Evolutionary conservation across 2,329 filamentous ascomycete species (phyloP).

Genomic region (Zasmidium cellare): DNA sequence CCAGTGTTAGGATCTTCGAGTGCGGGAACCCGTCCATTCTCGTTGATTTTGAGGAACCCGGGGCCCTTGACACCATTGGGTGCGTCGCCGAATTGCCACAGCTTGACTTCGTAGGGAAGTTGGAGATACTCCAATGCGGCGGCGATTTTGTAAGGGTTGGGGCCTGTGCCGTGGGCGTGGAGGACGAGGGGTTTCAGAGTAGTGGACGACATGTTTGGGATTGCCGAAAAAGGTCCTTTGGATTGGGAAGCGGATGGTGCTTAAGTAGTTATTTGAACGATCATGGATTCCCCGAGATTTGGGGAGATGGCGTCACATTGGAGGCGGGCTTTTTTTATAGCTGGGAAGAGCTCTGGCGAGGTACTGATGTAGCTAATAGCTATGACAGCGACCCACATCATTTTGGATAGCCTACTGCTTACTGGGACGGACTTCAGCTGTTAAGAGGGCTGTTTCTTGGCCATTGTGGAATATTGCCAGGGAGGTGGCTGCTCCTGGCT

Average conservation of each 20-base stretch:
- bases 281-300: not conserved
- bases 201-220: too few species aligned
- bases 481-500: not conserved
- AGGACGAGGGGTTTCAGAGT: slow-evolving; percentile 39
- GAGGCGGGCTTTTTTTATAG: not conserved
- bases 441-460: not conserved
- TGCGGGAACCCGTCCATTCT: slow-evolving; percentile 46
- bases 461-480: not conserved
- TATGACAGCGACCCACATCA: not conserved
- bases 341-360: too few species aligned
- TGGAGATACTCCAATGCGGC: slow-evolving; percentile 43
- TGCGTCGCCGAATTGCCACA: slow-evolving; percentile 44
- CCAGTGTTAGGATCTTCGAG: slow-evolving; percentile 48
- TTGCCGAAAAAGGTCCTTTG: too few species aligned
- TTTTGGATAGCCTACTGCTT: not conserved
- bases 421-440: not conserved
- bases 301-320: not conserved
- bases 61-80: slow-evolving; percentile 41
- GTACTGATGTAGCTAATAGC: not conserved
- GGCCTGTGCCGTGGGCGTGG: slow-evolving; percentile 43
- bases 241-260: too few species aligned
- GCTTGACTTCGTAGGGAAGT: slow-evolving; percentile 43
- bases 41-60: slow-evolving; percentile 43
- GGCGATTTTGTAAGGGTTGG: slow-evolving; percentile 48
- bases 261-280: not conserved